phyloP scores from a whole-genome alignment of 2,329 filamentous ascomycete genomes.

The Blastomyces gilchristii region DNA sequence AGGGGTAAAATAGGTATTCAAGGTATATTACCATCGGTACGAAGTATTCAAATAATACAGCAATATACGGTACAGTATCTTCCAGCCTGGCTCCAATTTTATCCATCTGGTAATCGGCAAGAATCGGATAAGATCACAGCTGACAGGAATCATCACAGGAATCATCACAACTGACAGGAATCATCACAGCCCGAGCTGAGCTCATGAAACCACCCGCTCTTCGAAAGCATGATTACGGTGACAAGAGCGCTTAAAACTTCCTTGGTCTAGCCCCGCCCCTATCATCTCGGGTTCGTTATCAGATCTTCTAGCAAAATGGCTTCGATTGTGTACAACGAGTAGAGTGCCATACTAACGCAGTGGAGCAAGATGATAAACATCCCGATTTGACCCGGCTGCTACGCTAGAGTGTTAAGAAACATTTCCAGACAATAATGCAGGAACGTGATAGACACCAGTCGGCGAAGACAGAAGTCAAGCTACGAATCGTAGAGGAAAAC shows the following conservation, averaged over 20 bases:
- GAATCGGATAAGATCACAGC: no score
- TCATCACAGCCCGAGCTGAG: background rate
- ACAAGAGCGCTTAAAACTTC: background rate
- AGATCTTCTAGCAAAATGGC: background rate
- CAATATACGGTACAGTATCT: background rate
- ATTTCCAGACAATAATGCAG: background rate
- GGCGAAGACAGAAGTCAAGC: no score
- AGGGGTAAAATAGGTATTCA: no score
- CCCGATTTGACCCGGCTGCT: slow-evolving; percentile 1
- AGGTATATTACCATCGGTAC: background rate
- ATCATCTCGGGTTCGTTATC: background rate
- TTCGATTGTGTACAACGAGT: background rate
- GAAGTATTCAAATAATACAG: background rate
- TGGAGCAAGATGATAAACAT: background rate
- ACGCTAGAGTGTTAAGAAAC: background rate
- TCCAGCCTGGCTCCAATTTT: background rate
- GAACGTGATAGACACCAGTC: background rate
- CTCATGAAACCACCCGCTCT: background rate
- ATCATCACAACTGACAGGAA: background rate
- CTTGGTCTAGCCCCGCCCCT: background rate
- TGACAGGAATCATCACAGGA: background rate
- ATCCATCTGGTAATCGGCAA: slow-evolving; percentile 3
- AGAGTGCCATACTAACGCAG: background rate
- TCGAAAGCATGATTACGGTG: background rate
- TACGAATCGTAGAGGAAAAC: no score